These are phyloP conservation scores for Boechera retrofracta DNA, from an alignment of 345 rosid species.

Conservation along the genomic window DNA sequence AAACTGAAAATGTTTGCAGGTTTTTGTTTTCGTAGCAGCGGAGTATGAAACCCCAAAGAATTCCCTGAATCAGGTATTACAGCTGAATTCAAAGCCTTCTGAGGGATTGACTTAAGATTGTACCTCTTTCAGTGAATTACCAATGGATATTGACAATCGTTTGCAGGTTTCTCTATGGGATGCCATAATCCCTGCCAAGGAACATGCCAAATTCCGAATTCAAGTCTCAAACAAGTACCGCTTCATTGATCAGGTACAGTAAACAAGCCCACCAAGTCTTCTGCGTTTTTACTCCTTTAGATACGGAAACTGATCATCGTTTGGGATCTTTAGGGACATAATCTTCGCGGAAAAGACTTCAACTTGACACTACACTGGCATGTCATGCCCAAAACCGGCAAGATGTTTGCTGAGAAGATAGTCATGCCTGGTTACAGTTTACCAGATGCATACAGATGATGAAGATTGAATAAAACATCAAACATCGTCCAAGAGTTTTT, in stretches of 20 bases:
- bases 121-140: not conserved
- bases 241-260: constrained; percentile 84
- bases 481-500: constrained; percentile 28
- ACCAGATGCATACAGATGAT: constrained; percentile 77
- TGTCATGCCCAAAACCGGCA: constrained; percentile 95
- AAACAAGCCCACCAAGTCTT: not conserved
- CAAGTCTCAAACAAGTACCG: constrained; percentile 88
- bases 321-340: constrained; percentile 63
- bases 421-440: constrained; percentile 76
- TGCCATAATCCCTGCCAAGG: constrained; percentile 82
- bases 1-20: constrained; percentile 50
- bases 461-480: constrained; percentile 9
- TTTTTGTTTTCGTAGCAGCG: constrained; percentile 84
- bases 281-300: not conserved
- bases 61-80: constrained; percentile 81
- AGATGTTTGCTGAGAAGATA: constrained; percentile 81
- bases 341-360: constrained; percentile 81
- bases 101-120: not conserved
- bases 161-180: constrained; percentile 95
- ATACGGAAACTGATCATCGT: constrained; percentile 19
- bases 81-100: not conserved
- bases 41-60: constrained; percentile 86
- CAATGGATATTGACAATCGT: not conserved
- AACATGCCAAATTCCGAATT: constrained; percentile 76
- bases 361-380: constrained; percentile 95